Base-by-base conservation (phyloP, 2,329 filamentous ascomycete species). In the Colletotrichum kahawae region DNA sequence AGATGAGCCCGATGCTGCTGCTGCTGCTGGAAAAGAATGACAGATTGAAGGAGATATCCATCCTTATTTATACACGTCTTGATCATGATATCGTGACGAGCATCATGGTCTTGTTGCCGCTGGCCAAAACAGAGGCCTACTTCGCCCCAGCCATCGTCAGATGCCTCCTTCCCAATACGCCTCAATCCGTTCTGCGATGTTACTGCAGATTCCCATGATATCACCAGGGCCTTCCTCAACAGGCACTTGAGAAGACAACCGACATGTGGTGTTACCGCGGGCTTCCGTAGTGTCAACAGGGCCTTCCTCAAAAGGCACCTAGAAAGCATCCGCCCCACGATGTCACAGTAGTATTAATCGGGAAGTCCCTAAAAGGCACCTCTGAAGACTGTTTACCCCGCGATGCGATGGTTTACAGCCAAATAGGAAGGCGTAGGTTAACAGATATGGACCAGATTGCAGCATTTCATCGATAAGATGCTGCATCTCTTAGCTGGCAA, bases 131-230 rank as follows among this genome's bases (percentile, higher is more conserved):
- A 43, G n/a, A 73, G 33, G 3, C 21, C 27, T 24, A 62, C 27
- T 29, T 18, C 38, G 33, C 43, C 14, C 36, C 33, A 74, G 63
- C 18, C 16, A 34, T 65, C 14, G 33, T 27, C n/a, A 21, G 18
- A 7, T 27, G 51, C 64, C 70, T 74, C 73, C 70, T 75, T 75
- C 73, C 73, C 56, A 74, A 74, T 69, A 21, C 63, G 63, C 59
- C 33, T 9, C n/a, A 63, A 43, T 21, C 38, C 63, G 38, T 16
- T 63, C 27, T 57, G 59, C 27, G 68, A 69, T 65, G 60, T 65
- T 56, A 65, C 57, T 36, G 38, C 29, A 63, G 14, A 29, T 65
- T 65, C 24, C 36, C 57, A 34, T 38, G 43, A 56, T 36, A 65
- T 65, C 57, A 54, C 12, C 34, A 64, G 7, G 59, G 59, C 60